Conservation (phyloP, 805 yeast genomes). For the Lipomyces oligophaga region DNA sequence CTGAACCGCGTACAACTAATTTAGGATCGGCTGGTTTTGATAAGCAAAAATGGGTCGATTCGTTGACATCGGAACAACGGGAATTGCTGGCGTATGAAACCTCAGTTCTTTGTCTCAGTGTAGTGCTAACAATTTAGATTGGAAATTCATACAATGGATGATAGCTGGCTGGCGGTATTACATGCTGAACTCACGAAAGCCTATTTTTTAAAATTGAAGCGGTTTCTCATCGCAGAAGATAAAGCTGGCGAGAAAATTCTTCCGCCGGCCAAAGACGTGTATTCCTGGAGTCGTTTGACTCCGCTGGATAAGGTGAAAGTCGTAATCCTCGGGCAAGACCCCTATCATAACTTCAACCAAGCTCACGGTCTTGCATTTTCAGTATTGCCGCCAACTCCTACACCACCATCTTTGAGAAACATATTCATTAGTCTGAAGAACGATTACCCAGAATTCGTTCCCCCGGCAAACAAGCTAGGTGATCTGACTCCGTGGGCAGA, state of each 20-base stretch:
- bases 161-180: conserved; percentile 71
- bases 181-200: conserved; percentile 75
- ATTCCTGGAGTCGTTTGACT: conserved; percentile 88
- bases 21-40: conserved; percentile 38
- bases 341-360: conserved; percentile 87
- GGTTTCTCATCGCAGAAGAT: conserved; percentile 51
- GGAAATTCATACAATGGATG: conserved; percentile 69
- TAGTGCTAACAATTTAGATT: too few species aligned
- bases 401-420: conserved; percentile 84
- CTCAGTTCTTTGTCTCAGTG: conserved; percentile 16
- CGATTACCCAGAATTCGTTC: conserved; percentile 62
- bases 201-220: conserved; percentile 71
- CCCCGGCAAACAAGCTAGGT: conserved; percentile 49
- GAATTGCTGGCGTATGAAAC: conserved; percentile 45
- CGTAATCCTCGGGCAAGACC: conserved; percentile 90
- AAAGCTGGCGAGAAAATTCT: conserved; percentile 51
- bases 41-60: conserved; percentile 50
- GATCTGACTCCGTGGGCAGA: conserved; percentile 79
- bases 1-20: not conserved
- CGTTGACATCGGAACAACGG: conserved; percentile 48
- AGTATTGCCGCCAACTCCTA: conserved; percentile 75
- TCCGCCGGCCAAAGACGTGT: conserved; percentile 74
- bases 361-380: conserved; percentile 97
- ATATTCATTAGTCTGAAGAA: conserved; percentile 72
- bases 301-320: conserved; percentile 72